These are phyloP conservation scores for Suillus lakei DNA, from an alignment of 768 basidiomycete species.

Conservation along the genomic window DNA sequence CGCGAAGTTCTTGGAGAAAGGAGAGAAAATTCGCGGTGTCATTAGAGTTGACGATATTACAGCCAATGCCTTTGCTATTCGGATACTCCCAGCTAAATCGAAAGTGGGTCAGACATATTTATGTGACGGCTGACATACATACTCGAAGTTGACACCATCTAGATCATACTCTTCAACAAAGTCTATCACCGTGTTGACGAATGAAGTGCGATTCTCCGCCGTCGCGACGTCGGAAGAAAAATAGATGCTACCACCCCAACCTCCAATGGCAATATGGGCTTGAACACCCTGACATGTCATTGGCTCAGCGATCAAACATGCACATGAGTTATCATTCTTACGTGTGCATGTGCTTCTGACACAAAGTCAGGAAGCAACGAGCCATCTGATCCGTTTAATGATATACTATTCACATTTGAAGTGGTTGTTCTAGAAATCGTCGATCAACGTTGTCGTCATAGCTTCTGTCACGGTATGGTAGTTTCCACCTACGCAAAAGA, in stretches of 20 bases:
- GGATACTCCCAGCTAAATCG: constrained; percentile 84
- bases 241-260: constrained; percentile 67
- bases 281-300: constrained; percentile 49
- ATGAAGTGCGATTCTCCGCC: constrained; percentile 56
- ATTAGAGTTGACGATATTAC: constrained; percentile 62
- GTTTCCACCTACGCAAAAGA: constrained; percentile 55
- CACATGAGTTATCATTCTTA: background rate
- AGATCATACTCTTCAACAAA: constrained; percentile 55
- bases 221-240: constrained; percentile 65
- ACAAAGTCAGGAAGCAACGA: constrained; percentile 10
- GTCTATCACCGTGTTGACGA: constrained; percentile 56
- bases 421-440: constrained; percentile 8
- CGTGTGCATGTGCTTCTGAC: constrained; percentile 11
- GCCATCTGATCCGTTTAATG: constrained; percentile 8
- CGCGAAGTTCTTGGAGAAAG: constrained; percentile 75
- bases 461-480: background rate
- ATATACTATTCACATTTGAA: constrained; percentile 2
- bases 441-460: background rate
- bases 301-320: background rate
- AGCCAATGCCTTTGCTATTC: constrained; percentile 63
- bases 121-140: constrained; percentile 23
- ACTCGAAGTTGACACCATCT: constrained; percentile 73
- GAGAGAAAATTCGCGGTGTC: constrained; percentile 82
- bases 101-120: background rate
- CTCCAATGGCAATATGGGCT: constrained; percentile 65